A percentile compares a stretch with the other conserved stretches of the same genome.
Conservation (phyloP, 1,284 basidiomycete species). For the Trametes versicolor region DNA sequence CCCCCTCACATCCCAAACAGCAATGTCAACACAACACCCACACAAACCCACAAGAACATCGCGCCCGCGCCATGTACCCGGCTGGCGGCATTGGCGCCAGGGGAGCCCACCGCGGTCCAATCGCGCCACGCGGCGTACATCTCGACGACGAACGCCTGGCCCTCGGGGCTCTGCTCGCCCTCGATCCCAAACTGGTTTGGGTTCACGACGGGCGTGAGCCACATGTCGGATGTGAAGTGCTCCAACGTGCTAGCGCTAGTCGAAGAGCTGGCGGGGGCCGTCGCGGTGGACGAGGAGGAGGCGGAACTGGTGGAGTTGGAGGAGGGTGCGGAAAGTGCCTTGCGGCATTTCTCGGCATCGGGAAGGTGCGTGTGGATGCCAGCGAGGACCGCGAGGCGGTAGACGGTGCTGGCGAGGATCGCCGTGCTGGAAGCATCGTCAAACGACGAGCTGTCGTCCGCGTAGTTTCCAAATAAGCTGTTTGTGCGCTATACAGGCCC, state of each 20-base stretch:
- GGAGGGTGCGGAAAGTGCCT: constrained; percentile 54
- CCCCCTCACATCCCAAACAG: neutral
- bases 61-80: constrained; percentile 2
- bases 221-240: constrained; percentile 64
- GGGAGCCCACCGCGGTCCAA: constrained; percentile 52
- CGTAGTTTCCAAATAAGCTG: constrained; percentile 82
- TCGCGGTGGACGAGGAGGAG: constrained; percentile 15
- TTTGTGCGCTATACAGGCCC: constrained; percentile 53
- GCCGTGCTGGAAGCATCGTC: constrained; percentile 81
- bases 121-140: constrained; percentile 62
- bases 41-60: neutral
- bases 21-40: neutral
- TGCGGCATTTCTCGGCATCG: constrained; percentile 64
- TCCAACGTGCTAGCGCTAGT: constrained; percentile 37
- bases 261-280: constrained; percentile 21
- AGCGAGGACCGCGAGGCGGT: constrained; percentile 68
- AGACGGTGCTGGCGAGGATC: constrained; percentile 81
- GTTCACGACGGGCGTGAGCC: constrained; percentile 63
- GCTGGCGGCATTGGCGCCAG: constrained; percentile 44
- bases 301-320: constrained; percentile 23
- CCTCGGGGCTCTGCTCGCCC: constrained; percentile 59
- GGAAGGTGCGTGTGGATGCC: constrained; percentile 61
- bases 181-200: constrained; percentile 52
- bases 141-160: constrained; percentile 64
- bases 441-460: constrained; percentile 69